These are phyloP conservation scores for Aspergillus leporis DNA, from an alignment of 495 filamentous ascomycete species.

Conservation along the genomic window DNA sequence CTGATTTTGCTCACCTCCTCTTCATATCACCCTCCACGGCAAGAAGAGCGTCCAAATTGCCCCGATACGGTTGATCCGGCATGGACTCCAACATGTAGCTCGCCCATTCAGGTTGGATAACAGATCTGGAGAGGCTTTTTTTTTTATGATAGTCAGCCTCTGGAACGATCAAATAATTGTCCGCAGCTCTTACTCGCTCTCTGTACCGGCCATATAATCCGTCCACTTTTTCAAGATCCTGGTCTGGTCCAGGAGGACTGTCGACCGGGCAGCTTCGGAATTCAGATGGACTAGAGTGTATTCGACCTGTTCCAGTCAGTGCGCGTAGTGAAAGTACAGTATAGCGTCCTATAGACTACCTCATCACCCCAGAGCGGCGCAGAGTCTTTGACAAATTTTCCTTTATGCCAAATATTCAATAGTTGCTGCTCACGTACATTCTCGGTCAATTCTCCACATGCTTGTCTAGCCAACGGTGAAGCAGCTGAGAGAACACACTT, in stretches of 20 bases:
- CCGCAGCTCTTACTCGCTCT: too few species aligned
- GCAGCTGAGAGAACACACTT: too few species aligned
- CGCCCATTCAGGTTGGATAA: not conserved
- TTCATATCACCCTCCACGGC: not conserved
- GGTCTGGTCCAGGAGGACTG: not conserved
- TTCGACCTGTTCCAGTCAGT: too few species aligned
- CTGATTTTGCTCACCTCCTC: not conserved
- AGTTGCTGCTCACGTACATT: too few species aligned
- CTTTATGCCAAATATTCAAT: too few species aligned
- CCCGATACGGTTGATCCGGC: not conserved
- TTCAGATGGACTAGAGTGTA: too few species aligned
- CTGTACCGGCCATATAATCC: not conserved
- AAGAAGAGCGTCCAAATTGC: not conserved
- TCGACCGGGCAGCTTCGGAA: not conserved
- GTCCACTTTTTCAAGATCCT: not conserved
- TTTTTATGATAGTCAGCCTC: not conserved
- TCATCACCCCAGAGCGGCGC: too few species aligned
- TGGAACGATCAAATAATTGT: not conserved
- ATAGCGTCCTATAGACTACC: too few species aligned
- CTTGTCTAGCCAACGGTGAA: too few species aligned
- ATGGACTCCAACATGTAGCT: not conserved
- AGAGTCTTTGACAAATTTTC: too few species aligned
- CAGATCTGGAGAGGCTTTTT: not conserved
- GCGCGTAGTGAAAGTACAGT: too few species aligned
- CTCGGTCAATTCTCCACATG: too few species aligned